Percentiles rank a stretch among this genome's conserved stretches.
These are phyloP conservation scores for Acanthamoeba comandoni DNA, from an alignment of 208 protist species.

Conservation along the genomic window DNA sequence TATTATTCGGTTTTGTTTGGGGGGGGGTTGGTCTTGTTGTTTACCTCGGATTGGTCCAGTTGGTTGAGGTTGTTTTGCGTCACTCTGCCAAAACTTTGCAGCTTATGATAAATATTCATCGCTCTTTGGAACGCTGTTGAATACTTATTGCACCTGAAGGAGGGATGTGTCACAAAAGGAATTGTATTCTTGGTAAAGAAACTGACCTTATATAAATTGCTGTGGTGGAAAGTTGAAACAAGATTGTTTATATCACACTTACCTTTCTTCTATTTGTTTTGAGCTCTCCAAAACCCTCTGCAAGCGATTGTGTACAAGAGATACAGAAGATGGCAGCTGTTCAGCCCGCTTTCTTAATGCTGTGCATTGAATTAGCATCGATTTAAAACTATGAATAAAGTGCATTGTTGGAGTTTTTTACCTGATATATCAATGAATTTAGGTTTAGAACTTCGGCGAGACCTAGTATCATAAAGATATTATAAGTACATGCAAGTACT, in stretches of 20 bases:
- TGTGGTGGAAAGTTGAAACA: background rate
- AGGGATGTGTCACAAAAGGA: background rate
- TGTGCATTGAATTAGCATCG: background rate
- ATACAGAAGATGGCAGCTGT: constrained; percentile 32
- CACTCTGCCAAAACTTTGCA: background rate
- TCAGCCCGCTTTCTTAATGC: constrained; percentile 39
- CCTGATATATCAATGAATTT: background rate
- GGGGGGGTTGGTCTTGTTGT: background rate
- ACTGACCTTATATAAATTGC: too few relatives aligned
- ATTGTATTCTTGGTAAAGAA: background rate
- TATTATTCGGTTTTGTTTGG: background rate
- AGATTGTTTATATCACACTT: background rate
- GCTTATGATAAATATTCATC: background rate
- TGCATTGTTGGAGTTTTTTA: background rate
- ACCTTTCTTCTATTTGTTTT: constrained; percentile 13
- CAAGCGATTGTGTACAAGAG: background rate
- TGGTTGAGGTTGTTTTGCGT: background rate
- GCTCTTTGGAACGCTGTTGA: background rate
- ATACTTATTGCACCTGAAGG: constrained; percentile 41
- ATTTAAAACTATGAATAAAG: background rate
- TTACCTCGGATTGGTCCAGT: constrained; percentile 27
- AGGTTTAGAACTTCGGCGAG: background rate
- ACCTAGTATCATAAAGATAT: too few relatives aligned
- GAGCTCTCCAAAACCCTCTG: constrained; percentile 1
- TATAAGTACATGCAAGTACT: background rate